phyloP scores from a whole-genome alignment of 371 early-diverging fungal species.

The Apophysomyces sp. region DNA sequence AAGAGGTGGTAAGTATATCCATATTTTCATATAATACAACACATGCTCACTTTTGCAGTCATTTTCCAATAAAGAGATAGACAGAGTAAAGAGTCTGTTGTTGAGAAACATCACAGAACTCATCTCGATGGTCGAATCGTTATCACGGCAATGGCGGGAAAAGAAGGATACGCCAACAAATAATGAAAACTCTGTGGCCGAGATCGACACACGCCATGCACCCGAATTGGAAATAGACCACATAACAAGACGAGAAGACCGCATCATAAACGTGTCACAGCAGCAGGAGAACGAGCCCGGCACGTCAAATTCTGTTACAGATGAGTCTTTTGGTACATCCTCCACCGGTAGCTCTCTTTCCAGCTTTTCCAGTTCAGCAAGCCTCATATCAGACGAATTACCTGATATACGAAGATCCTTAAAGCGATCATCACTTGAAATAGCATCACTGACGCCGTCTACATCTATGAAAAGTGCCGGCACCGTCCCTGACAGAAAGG shows the following conservation, averaged over 20 bases:
- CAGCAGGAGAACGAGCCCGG: background rate
- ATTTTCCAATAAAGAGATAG: background rate
- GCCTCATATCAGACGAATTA: background rate
- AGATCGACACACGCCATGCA: background rate
- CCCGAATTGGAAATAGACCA: background rate
- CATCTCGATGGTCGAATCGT: background rate
- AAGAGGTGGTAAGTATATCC: background rate
- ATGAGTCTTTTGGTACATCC: background rate
- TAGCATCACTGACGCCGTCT: background rate
- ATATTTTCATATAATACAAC: background rate
- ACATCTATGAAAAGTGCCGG: background rate
- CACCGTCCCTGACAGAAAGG: background rate
- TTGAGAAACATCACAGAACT: background rate
- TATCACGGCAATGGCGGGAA: background rate
- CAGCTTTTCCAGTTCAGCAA: background rate
- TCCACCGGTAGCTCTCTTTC: background rate
- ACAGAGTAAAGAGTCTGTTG: background rate
- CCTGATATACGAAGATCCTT: background rate
- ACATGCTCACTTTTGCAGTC: background rate
- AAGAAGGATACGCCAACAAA: background rate
- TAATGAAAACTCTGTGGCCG: background rate
- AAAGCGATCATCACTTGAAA: background rate
- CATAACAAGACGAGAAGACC: background rate
- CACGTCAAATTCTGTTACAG: background rate
- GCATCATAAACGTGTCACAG: background rate